Conservation (phyloP, 2,329 filamentous ascomycete species). For the Zasmidium cellare region DNA sequence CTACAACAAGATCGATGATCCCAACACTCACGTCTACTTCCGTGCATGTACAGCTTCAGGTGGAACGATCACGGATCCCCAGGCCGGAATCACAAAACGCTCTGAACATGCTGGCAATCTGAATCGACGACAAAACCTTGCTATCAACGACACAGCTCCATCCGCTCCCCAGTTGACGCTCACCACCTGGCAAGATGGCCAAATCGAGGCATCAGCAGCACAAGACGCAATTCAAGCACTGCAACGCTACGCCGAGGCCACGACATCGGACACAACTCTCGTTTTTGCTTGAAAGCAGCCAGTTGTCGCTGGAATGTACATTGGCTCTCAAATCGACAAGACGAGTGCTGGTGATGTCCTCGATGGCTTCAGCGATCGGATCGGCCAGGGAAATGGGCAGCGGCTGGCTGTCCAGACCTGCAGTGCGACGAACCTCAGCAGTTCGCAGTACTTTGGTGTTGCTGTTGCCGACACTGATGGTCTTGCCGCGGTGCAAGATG, state of each 20-base stretch:
- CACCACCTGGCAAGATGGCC: background rate
- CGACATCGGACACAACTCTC: background rate
- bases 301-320: conserved; percentile 4
- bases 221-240: background rate
- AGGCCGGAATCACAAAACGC: background rate
- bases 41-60: conserved; percentile 11
- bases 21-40: conserved; percentile 6
- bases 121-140: background rate
- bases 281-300: background rate
- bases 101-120: background rate
- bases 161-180: background rate
- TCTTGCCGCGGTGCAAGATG: conserved; percentile 7
- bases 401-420: conserved; percentile 9
- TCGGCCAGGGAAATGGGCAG: conserved; percentile 1
- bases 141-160: conserved; percentile 1
- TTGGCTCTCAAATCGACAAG: conserved; percentile 8
- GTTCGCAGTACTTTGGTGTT: conserved; percentile 12
- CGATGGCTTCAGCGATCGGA: background rate
- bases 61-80: background rate
- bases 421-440: conserved; percentile 4
- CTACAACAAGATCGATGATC: conserved; percentile 11
- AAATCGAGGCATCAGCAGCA: background rate
- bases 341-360: conserved; percentile 1
- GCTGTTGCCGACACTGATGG: background rate
- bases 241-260: background rate